Evolutionary conservation across 331 rosid species (phyloP).

Genomic region (Erythrophleum ivorense): DNA sequence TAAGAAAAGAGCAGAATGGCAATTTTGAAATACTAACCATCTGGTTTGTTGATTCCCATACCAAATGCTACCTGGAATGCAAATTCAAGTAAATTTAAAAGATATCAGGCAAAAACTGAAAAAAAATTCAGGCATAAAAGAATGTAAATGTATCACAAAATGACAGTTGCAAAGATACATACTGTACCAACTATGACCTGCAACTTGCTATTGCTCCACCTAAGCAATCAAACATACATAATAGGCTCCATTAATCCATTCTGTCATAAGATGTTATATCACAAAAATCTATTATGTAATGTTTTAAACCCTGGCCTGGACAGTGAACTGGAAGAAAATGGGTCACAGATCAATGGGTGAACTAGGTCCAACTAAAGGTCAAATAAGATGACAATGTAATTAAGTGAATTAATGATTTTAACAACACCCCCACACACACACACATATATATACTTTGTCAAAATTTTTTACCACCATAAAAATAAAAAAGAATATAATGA

Average conservation of each 20-base stretch:
- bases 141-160: constrained; percentile 16
- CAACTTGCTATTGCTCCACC: constrained; percentile 91
- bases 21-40: constrained; percentile 69
- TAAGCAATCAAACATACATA: constrained; percentile 45
- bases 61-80: constrained; percentile 95
- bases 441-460: too few relatives aligned
- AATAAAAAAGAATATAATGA: too few relatives aligned
- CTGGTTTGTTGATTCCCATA: constrained; percentile 99
- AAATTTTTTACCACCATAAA: too few relatives aligned
- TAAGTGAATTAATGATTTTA: too few relatives aligned
- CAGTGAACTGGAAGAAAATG: not conserved
- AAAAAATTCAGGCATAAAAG: constrained; percentile 27
- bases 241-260: constrained; percentile 32
- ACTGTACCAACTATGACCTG: constrained; percentile 98
- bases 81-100: constrained; percentile 35
- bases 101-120: constrained; percentile 2
- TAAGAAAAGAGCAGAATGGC: not conserved
- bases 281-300: constrained; percentile 14
- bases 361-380: not conserved
- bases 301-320: not conserved
- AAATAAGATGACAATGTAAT: too few relatives aligned
- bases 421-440: too few relatives aligned
- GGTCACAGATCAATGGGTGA: not conserved
- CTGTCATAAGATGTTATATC: constrained; percentile 17
- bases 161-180: constrained; percentile 47